These are phyloP conservation scores for Trichoderma lentiforme DNA, from an alignment of 2,329 filamentous ascomycete species.

Conservation along the genomic window DNA sequence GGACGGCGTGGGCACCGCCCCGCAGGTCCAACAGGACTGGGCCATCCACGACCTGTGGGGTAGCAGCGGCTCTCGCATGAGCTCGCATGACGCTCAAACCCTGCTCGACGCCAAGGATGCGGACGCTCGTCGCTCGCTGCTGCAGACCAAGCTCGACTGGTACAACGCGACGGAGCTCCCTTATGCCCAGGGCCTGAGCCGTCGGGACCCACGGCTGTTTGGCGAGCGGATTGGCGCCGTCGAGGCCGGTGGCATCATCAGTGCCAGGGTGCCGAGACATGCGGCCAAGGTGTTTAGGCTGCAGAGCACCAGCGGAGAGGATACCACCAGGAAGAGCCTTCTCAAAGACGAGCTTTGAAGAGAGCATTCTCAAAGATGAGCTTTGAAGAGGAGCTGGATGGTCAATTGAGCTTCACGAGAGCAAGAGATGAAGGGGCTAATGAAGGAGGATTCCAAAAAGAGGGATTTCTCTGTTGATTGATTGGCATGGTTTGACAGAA, in stretches of 20 bases:
- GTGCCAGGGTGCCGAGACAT: slow-evolving; percentile 4
- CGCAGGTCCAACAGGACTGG: slow-evolving; percentile 11
- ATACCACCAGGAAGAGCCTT: slow-evolving; percentile 2
- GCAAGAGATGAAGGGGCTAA: not conserved
- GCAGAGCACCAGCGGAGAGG: slow-evolving; percentile 8
- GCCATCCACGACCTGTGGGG: slow-evolving; percentile 14
- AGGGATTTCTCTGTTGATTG: not conserved
- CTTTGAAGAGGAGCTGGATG: not conserved
- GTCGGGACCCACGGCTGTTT: slow-evolving; percentile 9
- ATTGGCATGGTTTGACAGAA: not conserved
- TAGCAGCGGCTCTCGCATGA: not conserved
- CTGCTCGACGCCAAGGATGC: not conserved
- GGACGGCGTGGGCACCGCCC: slow-evolving; percentile 14
- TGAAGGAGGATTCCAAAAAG: not conserved
- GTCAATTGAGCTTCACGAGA: not conserved
- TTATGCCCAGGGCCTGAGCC: slow-evolving; percentile 10
- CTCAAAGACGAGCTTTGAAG: slow-evolving; percentile 10
- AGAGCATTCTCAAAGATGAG: slow-evolving; percentile 7
- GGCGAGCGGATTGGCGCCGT: slow-evolving; percentile 13
- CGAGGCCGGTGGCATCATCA: not conserved
- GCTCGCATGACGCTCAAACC: not conserved
- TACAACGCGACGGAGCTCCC: slow-evolving; percentile 14
- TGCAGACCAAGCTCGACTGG: not conserved
- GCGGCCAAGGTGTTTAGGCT: slow-evolving; percentile 15
- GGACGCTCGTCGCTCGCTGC: not conserved